Evolutionary conservation across 2,329 filamentous ascomycete genomes (phyloP).

Genomic region (Daldinia sp.): DNA sequence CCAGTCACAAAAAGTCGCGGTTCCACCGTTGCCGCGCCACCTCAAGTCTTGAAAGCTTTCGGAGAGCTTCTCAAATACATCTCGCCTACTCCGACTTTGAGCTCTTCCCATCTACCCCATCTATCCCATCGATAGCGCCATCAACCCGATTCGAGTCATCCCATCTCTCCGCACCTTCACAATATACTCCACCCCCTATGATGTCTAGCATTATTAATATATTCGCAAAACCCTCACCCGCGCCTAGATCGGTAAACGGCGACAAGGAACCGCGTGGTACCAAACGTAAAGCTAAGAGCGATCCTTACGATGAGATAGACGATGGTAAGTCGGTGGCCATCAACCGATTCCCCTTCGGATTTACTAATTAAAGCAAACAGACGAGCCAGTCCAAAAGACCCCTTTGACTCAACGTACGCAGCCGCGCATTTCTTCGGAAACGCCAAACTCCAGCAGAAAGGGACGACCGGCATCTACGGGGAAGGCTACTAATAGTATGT

Average conservation of each 20-base stretch:
- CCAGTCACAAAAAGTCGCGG: slow-evolving; percentile 29
- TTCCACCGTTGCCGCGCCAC: slow-evolving; percentile 33
- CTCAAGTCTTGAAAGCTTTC: slow-evolving; percentile 18
- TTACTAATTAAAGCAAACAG: slow-evolving; percentile 34
- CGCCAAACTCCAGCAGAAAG: slow-evolving; percentile 41
- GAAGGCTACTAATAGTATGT: slow-evolving; percentile 38
- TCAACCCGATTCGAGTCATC: neutral
- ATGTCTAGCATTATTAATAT: slow-evolving; percentile 28
- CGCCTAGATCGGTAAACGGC: slow-evolving; percentile 33
- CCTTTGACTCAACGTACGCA: slow-evolving; percentile 38
- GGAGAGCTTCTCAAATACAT: neutral
- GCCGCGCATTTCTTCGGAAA: slow-evolving; percentile 45
- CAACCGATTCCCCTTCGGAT: too few relatives aligned
- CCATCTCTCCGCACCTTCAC: neutral
- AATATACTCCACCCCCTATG: slow-evolving; percentile 8
- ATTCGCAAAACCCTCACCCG: slow-evolving; percentile 32
- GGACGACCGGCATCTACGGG: slow-evolving; percentile 32
- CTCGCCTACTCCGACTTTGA: neutral
- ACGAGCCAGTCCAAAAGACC: slow-evolving; percentile 40
- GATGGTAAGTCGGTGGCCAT: slow-evolving; percentile 41
- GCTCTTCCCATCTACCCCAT: slow-evolving; percentile 2
- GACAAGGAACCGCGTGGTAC: slow-evolving; percentile 38
- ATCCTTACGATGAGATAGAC: slow-evolving; percentile 48
- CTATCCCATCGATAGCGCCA: neutral
- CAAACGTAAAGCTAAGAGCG: slow-evolving; percentile 49